A percentile compares a stretch with the other conserved stretches of the same genome.
These are phyloP conservation scores for Biscogniauxia mediterranea DNA, from an alignment of 2,329 filamentous ascomycete genomes.

Conservation along the genomic window DNA sequence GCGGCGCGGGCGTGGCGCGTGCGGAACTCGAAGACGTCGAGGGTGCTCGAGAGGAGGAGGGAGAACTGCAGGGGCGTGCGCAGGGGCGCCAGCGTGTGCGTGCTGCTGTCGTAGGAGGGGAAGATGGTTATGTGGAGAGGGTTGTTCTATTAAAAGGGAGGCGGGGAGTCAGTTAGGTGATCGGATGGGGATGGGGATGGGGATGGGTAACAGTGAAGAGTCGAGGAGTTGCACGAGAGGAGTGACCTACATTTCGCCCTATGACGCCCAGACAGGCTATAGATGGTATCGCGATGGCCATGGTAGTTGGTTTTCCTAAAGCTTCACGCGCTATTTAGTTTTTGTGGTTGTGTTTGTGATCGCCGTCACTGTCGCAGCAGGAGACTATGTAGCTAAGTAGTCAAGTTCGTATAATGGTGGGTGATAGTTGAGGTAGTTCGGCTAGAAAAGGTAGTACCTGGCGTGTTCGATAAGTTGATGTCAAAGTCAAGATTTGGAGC, in stretches of 20 bases:
- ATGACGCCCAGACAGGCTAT: constrained; percentile 94
- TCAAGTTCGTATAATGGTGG: background rate
- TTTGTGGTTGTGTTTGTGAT: too few relatives aligned
- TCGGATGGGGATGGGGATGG: too few relatives aligned
- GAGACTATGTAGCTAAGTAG: too few relatives aligned
- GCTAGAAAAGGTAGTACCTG: background rate
- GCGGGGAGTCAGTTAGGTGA: background rate
- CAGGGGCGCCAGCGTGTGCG: constrained; percentile 52
- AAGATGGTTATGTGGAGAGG: constrained; percentile 92
- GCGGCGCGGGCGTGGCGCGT: constrained; percentile 70
- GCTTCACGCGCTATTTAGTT: too few relatives aligned
- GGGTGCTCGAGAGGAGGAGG: constrained; percentile 83
- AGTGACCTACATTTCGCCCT: constrained; percentile 75
- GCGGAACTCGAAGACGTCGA: constrained; percentile 91
- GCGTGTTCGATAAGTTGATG: background rate
- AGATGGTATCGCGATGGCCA: constrained; percentile 66
- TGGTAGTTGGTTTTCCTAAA: constrained; percentile 27
- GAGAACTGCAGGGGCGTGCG: constrained; percentile 84
- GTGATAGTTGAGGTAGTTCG: constrained; percentile 1
- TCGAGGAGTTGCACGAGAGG: constrained; percentile 2
- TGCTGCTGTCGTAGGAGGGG: constrained; percentile 64
- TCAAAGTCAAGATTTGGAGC: background rate
- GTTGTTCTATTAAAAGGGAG: constrained; percentile 69
- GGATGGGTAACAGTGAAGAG: background rate
- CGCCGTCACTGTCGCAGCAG: too few relatives aligned